Conservation (phyloP, 129 eudicot genomes). For the Gnaphalium uliginosum region DNA sequence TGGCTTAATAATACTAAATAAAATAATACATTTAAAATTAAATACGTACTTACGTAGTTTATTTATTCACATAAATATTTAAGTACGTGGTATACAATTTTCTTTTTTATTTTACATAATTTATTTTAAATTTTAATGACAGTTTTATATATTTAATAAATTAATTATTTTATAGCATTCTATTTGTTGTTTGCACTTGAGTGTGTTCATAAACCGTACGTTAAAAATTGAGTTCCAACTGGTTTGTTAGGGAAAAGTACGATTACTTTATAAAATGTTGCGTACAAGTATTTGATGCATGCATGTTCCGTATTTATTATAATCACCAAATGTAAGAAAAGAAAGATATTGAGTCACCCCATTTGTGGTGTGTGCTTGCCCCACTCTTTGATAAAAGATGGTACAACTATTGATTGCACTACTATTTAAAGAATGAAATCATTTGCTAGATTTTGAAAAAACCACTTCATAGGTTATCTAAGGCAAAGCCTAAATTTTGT, state of each 20-base stretch:
- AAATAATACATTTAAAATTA: too few relatives aligned
- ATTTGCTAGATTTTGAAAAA: constrained; percentile 39
- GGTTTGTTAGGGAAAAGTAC: constrained; percentile 13
- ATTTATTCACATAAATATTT: too few relatives aligned
- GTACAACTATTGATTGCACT: constrained; percentile 41
- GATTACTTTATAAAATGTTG: not conserved
- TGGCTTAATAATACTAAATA: too few relatives aligned
- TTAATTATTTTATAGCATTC: too few relatives aligned
- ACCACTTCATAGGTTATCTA: constrained; percentile 30
- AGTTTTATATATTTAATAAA: too few relatives aligned
- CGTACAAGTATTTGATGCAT: constrained; percentile 20
- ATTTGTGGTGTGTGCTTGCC: constrained; percentile 30
- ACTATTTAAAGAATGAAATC: constrained; percentile 40
- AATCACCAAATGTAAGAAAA: constrained; percentile 16
- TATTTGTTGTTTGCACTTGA: not conserved
- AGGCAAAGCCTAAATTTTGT: constrained; percentile 41
- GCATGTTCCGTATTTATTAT: not conserved
- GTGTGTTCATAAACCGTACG: not conserved
- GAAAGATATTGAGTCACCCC: constrained; percentile 16
- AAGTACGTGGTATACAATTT: too few relatives aligned
- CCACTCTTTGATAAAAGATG: constrained; percentile 19
- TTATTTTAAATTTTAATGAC: too few relatives aligned
- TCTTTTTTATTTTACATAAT: too few relatives aligned
- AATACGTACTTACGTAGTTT: too few relatives aligned
- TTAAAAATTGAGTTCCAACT: constrained; percentile 7